Evolutionary conservation across 108 stramenopile species (phyloP), one percentile per base, ranked within the genome.

Genomic region (Skeletonema grethae): DNA sequence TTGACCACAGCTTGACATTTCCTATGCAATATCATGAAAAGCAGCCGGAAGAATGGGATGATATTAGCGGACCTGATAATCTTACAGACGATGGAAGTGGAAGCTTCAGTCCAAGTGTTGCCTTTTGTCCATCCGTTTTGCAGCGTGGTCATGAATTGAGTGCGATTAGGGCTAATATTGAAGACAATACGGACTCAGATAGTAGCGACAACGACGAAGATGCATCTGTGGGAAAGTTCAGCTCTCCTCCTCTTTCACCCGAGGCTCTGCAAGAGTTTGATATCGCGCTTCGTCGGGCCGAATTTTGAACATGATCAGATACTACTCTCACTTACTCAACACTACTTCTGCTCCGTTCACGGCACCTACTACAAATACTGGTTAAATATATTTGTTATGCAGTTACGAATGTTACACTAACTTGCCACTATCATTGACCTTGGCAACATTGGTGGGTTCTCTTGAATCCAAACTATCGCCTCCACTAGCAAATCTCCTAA

Each of bases 381-480:
- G 28, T 7, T 45, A 25, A 30, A 1, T 31, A 16, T 31, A 29
- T 46, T 63, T 43, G 25, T 22, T 15, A 31, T 64, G 46, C 31
- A 7, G 20, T 38, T 11, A 36, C 62, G 25, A n/a, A 25, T 24
- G 11, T 28, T 74, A 74, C 28, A 74, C 73, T 8, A 74, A 67
- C 65, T 65, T 65, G 50, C 73, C 73, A 30, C 57, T 59, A 65
- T 60, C 65, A 15, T 9, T 20, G 13, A 9, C 58, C 13, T 36
- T 29, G 16, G 16, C 63, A 31, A 18, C 53, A 55, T 22, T n/a
- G 36, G 53, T 32, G 32, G 3, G 35, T 24, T 25, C 71, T 12
- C 12, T 45, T 63, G 22, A 63, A 62, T 10, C 30, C 7, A 53
- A 20, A 24, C 50, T 53, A 53, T 53, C 50, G 22, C 50, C 20